phyloP scores from a whole-genome alignment of 768 basidiomycete species.

The Phlebiopsis gigantea region DNA sequence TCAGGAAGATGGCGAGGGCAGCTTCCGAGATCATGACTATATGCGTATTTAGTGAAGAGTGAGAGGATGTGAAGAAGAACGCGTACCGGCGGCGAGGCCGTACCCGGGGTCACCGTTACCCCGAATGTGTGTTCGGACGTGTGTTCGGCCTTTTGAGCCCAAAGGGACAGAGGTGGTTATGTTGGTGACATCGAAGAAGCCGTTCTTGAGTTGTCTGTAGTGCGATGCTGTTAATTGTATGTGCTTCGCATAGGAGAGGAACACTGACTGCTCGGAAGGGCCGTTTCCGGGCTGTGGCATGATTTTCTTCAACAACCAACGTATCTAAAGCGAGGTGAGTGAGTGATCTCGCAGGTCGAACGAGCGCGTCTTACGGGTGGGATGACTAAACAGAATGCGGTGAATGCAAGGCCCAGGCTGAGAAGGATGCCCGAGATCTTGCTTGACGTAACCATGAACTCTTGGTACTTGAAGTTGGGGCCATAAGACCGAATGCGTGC shows the following conservation, averaged over 20 bases:
- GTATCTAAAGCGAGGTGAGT: constrained; percentile 33
- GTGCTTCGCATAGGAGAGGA: neutral
- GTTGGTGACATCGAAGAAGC: constrained; percentile 61
- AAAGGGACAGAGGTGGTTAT: constrained; percentile 56
- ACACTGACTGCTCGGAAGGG: constrained; percentile 57
- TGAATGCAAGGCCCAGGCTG: constrained; percentile 27
- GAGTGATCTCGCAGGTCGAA: neutral
- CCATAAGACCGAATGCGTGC: constrained; percentile 46
- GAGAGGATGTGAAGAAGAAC: constrained; percentile 4
- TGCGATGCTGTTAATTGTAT: neutral
- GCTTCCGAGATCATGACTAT: constrained; percentile 77
- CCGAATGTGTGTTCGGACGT: constrained; percentile 56
- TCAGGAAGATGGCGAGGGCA: constrained; percentile 65
- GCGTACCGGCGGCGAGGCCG: constrained; percentile 44
- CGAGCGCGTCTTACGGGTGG: constrained; percentile 23
- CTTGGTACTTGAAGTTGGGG: constrained; percentile 68
- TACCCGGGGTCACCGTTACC: constrained; percentile 80
- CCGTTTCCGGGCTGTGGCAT: constrained; percentile 54
- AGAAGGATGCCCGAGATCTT: constrained; percentile 35
- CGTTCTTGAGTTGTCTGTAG: constrained; percentile 33
- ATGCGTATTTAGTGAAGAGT: neutral
- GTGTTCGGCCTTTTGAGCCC: constrained; percentile 30
- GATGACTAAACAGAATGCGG: constrained; percentile 11
- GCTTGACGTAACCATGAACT: constrained; percentile 47
- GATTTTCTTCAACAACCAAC: constrained; percentile 49